Evolutionary conservation across 2,329 filamentous ascomycete species (phyloP).

Genomic region (Talaromyces funiculosus): DNA sequence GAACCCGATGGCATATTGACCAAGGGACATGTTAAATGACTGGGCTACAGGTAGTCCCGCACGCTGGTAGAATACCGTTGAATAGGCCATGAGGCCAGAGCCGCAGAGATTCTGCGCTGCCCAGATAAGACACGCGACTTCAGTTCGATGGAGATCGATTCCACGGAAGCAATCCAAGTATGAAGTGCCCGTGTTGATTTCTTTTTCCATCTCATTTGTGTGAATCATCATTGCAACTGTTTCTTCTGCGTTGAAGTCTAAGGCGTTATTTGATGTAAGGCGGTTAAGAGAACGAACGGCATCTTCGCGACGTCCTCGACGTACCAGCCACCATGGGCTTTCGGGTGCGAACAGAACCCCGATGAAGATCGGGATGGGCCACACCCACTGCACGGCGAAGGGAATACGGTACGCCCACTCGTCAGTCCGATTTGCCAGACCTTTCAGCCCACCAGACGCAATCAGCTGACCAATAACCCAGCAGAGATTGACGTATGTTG

Average conservation of each 20-base stretch:
- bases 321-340: conserved; percentile 13
- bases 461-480: conserved; percentile 47
- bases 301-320: conserved; percentile 23
- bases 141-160: conserved; percentile 69
- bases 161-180: conserved; percentile 83
- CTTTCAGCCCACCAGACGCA: conserved; percentile 46
- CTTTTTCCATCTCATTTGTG: conserved; percentile 74
- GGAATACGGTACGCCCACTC: conserved; percentile 50
- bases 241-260: conserved; percentile 72
- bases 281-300: conserved; percentile 46
- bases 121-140: conserved; percentile 62
- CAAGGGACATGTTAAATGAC: conserved; percentile 47
- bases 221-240: conserved; percentile 89
- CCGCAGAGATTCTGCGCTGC: conserved; percentile 60
- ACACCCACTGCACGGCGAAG: conserved; percentile 50
- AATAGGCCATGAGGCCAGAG: conserved; percentile 59
- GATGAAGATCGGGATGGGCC: conserved; percentile 45
- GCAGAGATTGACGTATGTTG: conserved; percentile 43
- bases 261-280: conserved; percentile 41
- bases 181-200: conserved; percentile 65
- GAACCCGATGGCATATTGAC: conserved; percentile 62
- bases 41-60: conserved; percentile 52
- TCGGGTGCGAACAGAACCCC: conserved; percentile 29
- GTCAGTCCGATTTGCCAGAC: conserved; percentile 40
- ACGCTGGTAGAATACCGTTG: conserved; percentile 54